These are phyloP conservation scores for Chamaecyparis obtusa DNA, from an alignment of 75 land plant genomes.

Conservation along the genomic window DNA sequence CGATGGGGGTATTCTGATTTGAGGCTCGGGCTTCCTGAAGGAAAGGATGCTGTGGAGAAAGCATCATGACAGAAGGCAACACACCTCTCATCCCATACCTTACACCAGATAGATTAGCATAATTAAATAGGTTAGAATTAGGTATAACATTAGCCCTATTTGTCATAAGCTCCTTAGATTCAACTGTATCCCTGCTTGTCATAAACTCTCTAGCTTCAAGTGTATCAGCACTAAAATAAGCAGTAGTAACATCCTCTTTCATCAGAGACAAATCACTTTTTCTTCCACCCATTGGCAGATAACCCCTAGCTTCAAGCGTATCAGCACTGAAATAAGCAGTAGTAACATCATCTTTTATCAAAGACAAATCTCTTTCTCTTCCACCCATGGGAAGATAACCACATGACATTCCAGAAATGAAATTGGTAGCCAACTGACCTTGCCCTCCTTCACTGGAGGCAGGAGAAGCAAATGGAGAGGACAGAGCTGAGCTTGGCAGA, in stretches of 20 bases:
- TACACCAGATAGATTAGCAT: slow-evolving; percentile 12
- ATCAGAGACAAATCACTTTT: slow-evolving; percentile 27
- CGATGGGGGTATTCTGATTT: slow-evolving; percentile 44
- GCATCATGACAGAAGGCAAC: slow-evolving; percentile 42
- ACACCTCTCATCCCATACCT: slow-evolving; percentile 16
- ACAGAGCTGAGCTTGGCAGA: slow-evolving; percentile 25
- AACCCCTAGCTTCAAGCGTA: slow-evolving; percentile 30
- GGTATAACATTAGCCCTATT: slow-evolving; percentile 10
- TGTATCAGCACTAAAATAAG: slow-evolving; percentile 36
- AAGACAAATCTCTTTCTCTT: slow-evolving; percentile 27
- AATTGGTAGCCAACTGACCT: slow-evolving; percentile 17
- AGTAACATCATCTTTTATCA: slow-evolving; percentile 25
- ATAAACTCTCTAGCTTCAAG: slow-evolving; percentile 20
- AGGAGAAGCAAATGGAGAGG: slow-evolving; percentile 24
- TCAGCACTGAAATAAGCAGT: slow-evolving; percentile 35
- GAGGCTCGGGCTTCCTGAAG: slow-evolving; percentile 47
- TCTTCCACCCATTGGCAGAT: slow-evolving; percentile 19
- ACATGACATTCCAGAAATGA: slow-evolving; percentile 19
- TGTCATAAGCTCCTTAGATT: slow-evolving; percentile 15
- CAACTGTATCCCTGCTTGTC: slow-evolving; percentile 11
- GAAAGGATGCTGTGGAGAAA: slow-evolving; percentile 29
- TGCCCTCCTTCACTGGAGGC: slow-evolving; percentile 34
- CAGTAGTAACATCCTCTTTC: slow-evolving; percentile 27
- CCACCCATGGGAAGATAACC: slow-evolving; percentile 23
- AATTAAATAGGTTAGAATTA: slow-evolving; percentile 11